These are phyloP conservation scores for Aspergillus carbonarius DNA, from an alignment of 2,329 filamentous ascomycete genomes.

Conservation along the genomic window DNA sequence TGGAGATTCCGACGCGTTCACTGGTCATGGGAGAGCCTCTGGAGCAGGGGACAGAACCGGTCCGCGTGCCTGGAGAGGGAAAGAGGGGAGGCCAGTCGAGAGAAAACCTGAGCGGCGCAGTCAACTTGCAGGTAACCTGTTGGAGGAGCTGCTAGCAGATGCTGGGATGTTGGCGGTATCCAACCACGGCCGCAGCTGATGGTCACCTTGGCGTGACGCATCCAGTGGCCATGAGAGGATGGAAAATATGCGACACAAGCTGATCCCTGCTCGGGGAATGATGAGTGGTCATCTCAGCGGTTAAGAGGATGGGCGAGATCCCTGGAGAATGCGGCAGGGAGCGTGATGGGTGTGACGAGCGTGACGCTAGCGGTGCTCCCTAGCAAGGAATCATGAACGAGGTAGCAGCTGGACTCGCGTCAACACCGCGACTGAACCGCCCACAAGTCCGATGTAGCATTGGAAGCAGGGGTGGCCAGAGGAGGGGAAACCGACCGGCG, in stretches of 20 bases:
- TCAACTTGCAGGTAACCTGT: slow-evolving; percentile 9
- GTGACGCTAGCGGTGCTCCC: neutral
- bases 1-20: neutral
- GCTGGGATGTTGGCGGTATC: neutral
- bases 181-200: slow-evolving; percentile 15
- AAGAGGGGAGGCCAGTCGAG: slow-evolving; percentile 5
- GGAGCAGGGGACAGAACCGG: neutral
- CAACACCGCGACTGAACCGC: neutral
- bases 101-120: slow-evolving; percentile 12
- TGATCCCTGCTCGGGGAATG: neutral
- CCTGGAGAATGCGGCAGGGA: neutral
- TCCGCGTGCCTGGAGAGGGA: neutral
- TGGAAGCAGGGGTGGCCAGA: neutral
- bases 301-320: neutral
- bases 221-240: slow-evolving; percentile 18
- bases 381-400: too few species aligned
- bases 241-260: slow-evolving; percentile 6
- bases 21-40: neutral
- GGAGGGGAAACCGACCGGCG: neutral
- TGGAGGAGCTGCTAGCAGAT: slow-evolving; percentile 5
- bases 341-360: neutral
- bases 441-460: neutral
- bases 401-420: neutral
- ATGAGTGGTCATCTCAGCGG: neutral
- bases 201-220: slow-evolving; percentile 35